These are phyloP conservation scores for Ascochyta clinopodiicola DNA, from an alignment of 2,329 filamentous ascomycete genomes.

Conservation along the genomic window DNA sequence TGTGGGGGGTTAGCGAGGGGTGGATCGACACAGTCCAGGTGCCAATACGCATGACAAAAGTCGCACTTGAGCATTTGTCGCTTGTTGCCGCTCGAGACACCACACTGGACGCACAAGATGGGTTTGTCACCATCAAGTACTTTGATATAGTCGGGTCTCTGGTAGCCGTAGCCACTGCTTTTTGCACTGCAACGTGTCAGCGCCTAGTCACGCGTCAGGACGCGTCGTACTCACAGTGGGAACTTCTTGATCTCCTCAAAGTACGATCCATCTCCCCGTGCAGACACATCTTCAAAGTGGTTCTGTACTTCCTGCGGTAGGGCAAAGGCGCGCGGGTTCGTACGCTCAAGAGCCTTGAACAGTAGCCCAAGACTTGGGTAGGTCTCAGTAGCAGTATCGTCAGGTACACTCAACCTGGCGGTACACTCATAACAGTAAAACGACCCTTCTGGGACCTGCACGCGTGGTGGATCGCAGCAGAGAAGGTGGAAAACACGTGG, in stretches of 20 bases:
- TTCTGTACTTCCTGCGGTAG: constrained; percentile 75
- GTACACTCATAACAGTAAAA: constrained; percentile 77
- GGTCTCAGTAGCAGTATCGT: constrained; percentile 32
- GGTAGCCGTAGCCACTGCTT: constrained; percentile 50
- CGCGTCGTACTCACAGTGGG: constrained; percentile 62
- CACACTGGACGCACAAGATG: constrained; percentile 80
- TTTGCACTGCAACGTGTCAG: constrained; percentile 46
- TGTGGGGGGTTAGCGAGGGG: constrained; percentile 80
- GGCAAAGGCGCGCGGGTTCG: constrained; percentile 73
- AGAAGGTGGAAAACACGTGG: constrained; percentile 87
- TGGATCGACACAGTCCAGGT: constrained; percentile 89
- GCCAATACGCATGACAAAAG: constrained; percentile 82
- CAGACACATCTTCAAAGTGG: constrained; percentile 80
- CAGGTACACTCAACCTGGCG: constrained; percentile 29
- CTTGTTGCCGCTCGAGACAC: constrained; percentile 66
- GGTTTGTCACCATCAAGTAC: constrained; percentile 74
- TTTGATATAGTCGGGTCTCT: constrained; percentile 59
- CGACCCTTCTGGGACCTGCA: constrained; percentile 39
- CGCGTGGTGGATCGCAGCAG: constrained; percentile 79
- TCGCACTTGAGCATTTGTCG: constrained; percentile 87
- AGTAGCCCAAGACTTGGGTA: constrained; percentile 62
- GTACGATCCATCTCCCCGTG: constrained; percentile 79
- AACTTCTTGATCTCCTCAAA: constrained; percentile 68
- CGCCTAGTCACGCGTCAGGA: constrained; percentile 30
- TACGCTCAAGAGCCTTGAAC: constrained; percentile 69